These are phyloP conservation scores for Crithidia brevicula DNA, from an alignment of 208 protist genomes.

Conservation along the genomic window DNA sequence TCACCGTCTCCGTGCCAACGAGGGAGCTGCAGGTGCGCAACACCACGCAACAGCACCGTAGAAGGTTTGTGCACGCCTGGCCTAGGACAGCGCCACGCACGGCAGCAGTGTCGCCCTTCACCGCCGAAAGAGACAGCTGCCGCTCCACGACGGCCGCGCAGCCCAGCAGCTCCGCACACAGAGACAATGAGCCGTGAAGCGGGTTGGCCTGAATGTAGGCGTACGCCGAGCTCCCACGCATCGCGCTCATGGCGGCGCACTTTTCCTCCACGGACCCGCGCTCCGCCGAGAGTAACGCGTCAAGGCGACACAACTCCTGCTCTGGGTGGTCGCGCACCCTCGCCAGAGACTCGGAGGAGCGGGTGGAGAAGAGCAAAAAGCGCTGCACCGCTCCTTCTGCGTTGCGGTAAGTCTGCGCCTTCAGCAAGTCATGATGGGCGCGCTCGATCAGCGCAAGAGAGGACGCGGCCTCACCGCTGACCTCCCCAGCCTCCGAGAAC, in stretches of 20 bases:
- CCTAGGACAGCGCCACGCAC: constrained; percentile 2
- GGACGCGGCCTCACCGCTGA: background rate
- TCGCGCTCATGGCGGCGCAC: constrained; percentile 31
- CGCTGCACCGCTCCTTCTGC: constrained; percentile 73
- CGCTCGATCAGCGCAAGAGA: background rate
- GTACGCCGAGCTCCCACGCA: constrained; percentile 43
- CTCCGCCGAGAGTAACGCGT: constrained; percentile 25
- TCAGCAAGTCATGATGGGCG: constrained; percentile 36
- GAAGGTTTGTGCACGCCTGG: constrained; percentile 39
- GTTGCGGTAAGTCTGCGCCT: constrained; percentile 60
- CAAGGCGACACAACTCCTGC: constrained; percentile 29
- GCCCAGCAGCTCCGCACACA: constrained; percentile 60
- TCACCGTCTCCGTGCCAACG: constrained; percentile 39
- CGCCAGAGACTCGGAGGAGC: constrained; percentile 12
- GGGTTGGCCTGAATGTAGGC: constrained; percentile 64
- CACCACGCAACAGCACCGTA: constrained; percentile 54
- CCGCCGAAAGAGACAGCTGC: background rate
- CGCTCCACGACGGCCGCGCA: constrained; percentile 16
- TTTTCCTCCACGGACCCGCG: constrained; percentile 24
- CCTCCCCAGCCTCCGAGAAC: constrained; percentile 25
- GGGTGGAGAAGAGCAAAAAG: constrained; percentile 46
- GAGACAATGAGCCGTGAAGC: constrained; percentile 71
- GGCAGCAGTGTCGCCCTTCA: background rate
- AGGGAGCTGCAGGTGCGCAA: constrained; percentile 47
- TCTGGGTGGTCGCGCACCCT: constrained; percentile 10